Evolutionary conservation across 2,329 filamentous ascomycete genomes (phyloP).

Genomic region (Zarea fungicola): DNA sequence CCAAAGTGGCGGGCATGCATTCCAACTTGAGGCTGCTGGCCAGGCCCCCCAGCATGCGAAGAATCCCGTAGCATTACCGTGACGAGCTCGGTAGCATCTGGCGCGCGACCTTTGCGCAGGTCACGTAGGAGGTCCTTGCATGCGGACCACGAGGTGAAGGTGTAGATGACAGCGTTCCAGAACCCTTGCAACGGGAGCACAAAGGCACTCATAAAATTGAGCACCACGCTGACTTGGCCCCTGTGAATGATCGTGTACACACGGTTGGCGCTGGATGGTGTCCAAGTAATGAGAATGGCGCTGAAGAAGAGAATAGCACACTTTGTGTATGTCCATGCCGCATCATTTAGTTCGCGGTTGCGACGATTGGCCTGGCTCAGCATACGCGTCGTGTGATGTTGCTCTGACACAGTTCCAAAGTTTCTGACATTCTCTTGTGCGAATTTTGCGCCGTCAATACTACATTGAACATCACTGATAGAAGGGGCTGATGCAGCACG

Average conservation of each 20-base stretch:
- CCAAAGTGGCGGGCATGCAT: too few species aligned
- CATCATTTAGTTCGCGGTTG: constrained; percentile 52
- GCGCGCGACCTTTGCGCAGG: too few species aligned
- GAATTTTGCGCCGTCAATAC: too few species aligned
- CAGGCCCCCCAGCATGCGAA: too few species aligned
- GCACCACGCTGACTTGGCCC: constrained; percentile 45
- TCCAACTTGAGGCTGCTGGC: too few species aligned
- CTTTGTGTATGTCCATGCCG: constrained; percentile 65
- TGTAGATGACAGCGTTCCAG: constrained; percentile 77
- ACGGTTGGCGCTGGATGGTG: constrained; percentile 72
- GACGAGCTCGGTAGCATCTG: too few species aligned
- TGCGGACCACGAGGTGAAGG: constrained; percentile 61
- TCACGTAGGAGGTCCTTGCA: constrained; percentile 50
- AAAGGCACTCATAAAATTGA: constrained; percentile 66
- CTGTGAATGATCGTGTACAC: constrained; percentile 64
- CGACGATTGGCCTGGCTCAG: constrained; percentile 29
- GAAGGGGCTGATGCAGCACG: too few species aligned
- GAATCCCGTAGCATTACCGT: too few species aligned
- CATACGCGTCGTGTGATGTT: constrained; percentile 9
- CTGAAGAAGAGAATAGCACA: constrained; percentile 67
- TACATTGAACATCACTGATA: too few species aligned
- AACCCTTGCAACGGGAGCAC: constrained; percentile 78
- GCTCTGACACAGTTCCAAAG: constrained; percentile 19
- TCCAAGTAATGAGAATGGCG: constrained; percentile 67
- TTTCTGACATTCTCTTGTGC: too few species aligned